Evolutionary conservation across 768 basidiomycete species (phyloP).

Genomic region (Tricholoma sp.): DNA sequence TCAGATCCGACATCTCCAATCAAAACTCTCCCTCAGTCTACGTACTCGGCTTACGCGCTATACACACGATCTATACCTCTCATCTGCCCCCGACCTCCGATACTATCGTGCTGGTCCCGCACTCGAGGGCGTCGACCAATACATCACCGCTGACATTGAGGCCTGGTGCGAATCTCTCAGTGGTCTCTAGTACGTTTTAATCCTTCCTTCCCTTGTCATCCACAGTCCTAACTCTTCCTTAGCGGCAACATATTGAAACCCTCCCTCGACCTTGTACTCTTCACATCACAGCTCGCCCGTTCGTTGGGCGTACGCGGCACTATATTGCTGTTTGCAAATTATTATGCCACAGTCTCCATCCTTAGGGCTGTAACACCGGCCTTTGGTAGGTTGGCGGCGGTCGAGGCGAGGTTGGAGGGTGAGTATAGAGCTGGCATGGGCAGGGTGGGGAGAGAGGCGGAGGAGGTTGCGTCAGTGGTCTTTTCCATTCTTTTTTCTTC

Average conservation of each 20-base stretch:
- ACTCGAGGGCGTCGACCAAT: constrained; percentile 84
- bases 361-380: constrained; percentile 84
- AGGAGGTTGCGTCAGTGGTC: constrained; percentile 79
- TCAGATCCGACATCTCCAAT: constrained; percentile 85
- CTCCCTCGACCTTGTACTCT: constrained; percentile 82
- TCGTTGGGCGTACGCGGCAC: constrained; percentile 87
- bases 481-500: not conserved
- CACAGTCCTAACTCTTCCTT: not conserved
- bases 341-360: constrained; percentile 81
- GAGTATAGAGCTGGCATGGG: constrained; percentile 88
- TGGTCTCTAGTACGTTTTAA: constrained; percentile 76
- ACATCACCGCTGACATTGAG: constrained; percentile 89
- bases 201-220: not conserved
- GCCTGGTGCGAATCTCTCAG: constrained; percentile 84
- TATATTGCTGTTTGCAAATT: constrained; percentile 71
- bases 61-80: constrained; percentile 88
- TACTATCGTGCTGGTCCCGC: constrained; percentile 53
- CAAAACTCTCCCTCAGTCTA: constrained; percentile 75
- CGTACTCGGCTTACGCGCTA: constrained; percentile 87
- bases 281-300: constrained; percentile 85
- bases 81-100: constrained; percentile 60
- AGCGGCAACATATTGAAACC: constrained; percentile 95
- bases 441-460: constrained; percentile 80
- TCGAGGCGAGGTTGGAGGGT: constrained; percentile 84
- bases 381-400: constrained; percentile 84